Percentiles rank a stretch among this genome's conserved stretches.
phyloP scores from a whole-genome alignment of 371 early-diverging fungal species.

The Apophysomyces variabilis region DNA sequence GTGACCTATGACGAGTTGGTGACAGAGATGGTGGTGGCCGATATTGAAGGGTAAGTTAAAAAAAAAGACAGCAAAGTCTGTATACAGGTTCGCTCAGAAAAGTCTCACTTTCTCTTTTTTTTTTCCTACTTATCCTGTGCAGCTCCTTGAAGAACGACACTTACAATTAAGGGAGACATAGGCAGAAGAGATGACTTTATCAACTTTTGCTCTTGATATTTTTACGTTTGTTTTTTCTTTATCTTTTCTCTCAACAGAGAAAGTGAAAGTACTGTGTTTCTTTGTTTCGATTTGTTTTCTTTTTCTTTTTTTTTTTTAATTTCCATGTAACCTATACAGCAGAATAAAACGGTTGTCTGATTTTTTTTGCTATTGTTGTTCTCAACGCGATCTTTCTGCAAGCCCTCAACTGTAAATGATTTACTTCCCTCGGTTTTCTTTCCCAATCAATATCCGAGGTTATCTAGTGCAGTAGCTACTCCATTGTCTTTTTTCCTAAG shows the following conservation, averaged over 20 bases:
- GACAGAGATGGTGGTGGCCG: constrained; percentile 59
- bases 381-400: no score
- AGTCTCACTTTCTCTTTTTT: neutral
- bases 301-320: neutral
- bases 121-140: neutral
- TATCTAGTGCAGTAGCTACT: no score
- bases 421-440: no score
- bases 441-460: no score
- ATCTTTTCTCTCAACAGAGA: neutral
- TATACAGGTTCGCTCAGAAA: neutral
- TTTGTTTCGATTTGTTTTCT: neutral
- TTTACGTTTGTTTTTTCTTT: neutral
- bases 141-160: constrained; percentile 18
- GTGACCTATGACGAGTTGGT: constrained; percentile 64
- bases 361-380: no score
- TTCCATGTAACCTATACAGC: neutral
- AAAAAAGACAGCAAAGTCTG: no score
- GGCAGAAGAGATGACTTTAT: neutral
- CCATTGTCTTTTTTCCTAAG: no score
- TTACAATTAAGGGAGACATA: constrained; percentile 6
- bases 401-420: no score
- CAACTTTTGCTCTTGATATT: neutral
- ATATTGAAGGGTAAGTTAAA: constrained; percentile 27
- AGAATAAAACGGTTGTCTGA: neutral
- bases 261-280: neutral